These are phyloP conservation scores for Alliaria petiolata DNA, from an alignment of 345 rosid genomes.

Conservation along the genomic window DNA sequence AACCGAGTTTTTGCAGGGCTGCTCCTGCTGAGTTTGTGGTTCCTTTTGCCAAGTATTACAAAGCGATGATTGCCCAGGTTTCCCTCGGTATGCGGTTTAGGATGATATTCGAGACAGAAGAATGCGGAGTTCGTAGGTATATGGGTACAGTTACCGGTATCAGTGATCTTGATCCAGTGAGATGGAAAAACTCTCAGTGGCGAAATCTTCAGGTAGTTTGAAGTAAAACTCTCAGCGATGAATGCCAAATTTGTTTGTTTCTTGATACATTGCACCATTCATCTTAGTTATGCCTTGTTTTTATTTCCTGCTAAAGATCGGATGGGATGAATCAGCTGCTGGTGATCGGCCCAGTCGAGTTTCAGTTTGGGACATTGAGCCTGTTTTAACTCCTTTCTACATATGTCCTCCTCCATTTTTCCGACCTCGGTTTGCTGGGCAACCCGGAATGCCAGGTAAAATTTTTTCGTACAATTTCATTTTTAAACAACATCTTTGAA, in stretches of 20 bases:
- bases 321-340: slow-evolving; percentile 98
- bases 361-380: slow-evolving; percentile 97
- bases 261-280: slow-evolving; percentile 3
- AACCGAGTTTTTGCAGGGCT: slow-evolving; percentile 55
- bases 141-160: slow-evolving; percentile 95
- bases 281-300: background rate
- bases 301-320: slow-evolving; percentile 50
- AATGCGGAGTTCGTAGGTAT: slow-evolving; percentile 90
- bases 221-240: background rate
- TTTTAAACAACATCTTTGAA: background rate
- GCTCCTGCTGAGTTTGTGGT: slow-evolving; percentile 96
- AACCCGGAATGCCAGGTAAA: slow-evolving; percentile 81
- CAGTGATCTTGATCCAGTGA: slow-evolving; percentile 77
- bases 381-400: slow-evolving; percentile 86
- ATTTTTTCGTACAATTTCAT: background rate
- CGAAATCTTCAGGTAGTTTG: slow-evolving; percentile 89
- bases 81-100: slow-evolving; percentile 95
- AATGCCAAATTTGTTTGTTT: too few species aligned
- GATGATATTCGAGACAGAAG: slow-evolving; percentile 99
- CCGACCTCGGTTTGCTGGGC: slow-evolving; percentile 75
- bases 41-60: slow-evolving; percentile 88
- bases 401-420: slow-evolving; percentile 91
- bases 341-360: slow-evolving; percentile 81
- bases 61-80: slow-evolving; percentile 83
- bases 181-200: slow-evolving; percentile 98